Evolutionary conservation across 768 basidiomycete genomes (phyloP), one percentile per base, ranked within the genome.

Genomic region (Exidia glandulosa): DNA sequence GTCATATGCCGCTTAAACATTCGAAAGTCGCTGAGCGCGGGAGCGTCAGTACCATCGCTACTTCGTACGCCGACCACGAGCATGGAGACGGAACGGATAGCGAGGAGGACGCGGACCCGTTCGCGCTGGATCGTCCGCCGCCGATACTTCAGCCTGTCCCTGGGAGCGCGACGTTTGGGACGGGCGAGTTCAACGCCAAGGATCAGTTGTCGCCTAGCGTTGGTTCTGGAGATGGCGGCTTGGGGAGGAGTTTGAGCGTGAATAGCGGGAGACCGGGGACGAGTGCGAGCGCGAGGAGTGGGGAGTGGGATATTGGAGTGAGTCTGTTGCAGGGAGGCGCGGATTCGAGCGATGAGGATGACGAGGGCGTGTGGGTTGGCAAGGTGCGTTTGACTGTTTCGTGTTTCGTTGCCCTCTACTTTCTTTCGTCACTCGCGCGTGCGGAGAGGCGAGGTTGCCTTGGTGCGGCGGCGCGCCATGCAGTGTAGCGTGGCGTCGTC

Each of bases 181-280:
- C 71, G 70, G 71, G 69, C 67, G 56, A 58, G 63, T n/a, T 72
- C 68, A 57, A 63, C 62, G n/a, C 72, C 71, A 56, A 12, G 10
- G 60, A 31, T 16, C 33, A 55, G 14, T 14, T 23, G 19, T n/a
- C n/a, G n/a, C n/a, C n/a, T n/a, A n/a, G n/a, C n/a, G n/a, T n/a
- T n/a, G n/a, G n/a, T n/a, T n/a, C n/a, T n/a, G 56, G 14, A 9
- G 23, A 29, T 33, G 70, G 64, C 32, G 57, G 63, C 27, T 56
- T 12, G 66, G 61, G 0, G 66, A 65, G 33, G 70, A 66, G 4
- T 66, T 66, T 16, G 72, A 69, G 32, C 72, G 72, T 32, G 71
- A 70, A 10, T n/a, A n/a, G n/a, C 71, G 62, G 47, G 41, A 45
- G 19, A 45, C 6, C 10, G 41, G 6, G 41, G 19, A 19, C 16